phyloP scores from a whole-genome alignment of 2,329 filamentous ascomycete species.

The Pestalotiopsis sp. region DNA sequence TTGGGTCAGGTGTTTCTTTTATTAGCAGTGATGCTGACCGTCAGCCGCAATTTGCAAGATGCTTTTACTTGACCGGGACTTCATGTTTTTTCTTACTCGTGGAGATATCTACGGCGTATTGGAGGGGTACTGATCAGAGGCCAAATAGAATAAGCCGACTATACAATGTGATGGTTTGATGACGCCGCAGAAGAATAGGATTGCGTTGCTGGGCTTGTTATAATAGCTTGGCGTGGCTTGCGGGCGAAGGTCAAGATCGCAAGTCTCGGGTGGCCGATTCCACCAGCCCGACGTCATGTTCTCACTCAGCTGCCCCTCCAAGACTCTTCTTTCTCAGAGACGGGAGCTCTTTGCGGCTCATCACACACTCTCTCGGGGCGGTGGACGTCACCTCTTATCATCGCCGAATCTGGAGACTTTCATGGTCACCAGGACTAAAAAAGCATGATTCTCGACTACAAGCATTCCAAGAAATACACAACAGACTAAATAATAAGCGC shows the following conservation, averaged over 20 bases:
- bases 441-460: background rate
- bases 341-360: background rate
- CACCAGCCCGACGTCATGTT: slow-evolving; percentile 4
- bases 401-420: background rate
- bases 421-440: background rate
- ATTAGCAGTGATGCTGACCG: background rate
- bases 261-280: background rate
- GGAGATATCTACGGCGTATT: background rate
- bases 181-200: background rate
- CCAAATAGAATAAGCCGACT: background rate
- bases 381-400: background rate
- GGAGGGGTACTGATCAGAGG: background rate
- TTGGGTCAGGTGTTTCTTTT: background rate
- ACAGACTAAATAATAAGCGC: background rate
- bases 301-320: slow-evolving; percentile 9
- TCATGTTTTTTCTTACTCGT: background rate
- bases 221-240: slow-evolving; percentile 6
- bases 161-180: background rate
- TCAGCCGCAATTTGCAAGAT: background rate
- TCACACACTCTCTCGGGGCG: no score
- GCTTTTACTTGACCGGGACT: background rate
- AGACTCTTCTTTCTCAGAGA: background rate
- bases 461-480: background rate
- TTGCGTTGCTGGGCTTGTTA: background rate
- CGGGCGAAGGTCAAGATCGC: background rate